These are phyloP conservation scores for Amanita pallidorosea DNA, from an alignment of 768 basidiomycete species.

Conservation along the genomic window DNA sequence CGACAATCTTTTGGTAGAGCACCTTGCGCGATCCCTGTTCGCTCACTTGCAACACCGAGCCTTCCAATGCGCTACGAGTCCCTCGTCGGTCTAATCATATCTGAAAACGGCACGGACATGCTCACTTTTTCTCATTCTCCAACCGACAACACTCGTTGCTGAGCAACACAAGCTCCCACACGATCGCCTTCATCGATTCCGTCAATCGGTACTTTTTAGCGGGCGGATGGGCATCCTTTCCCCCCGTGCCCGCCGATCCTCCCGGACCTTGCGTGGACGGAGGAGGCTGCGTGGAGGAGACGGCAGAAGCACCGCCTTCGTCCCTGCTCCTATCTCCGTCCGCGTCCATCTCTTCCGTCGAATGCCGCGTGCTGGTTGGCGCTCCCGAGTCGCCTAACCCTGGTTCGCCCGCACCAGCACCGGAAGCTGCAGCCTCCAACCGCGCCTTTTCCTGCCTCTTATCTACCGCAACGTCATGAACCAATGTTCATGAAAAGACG, in stretches of 20 bases:
- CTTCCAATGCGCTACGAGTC: constrained; percentile 41
- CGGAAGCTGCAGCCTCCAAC: constrained; percentile 20
- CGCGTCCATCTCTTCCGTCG: constrained; percentile 37
- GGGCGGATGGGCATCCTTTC: constrained; percentile 48
- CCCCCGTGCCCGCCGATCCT: constrained; percentile 6
- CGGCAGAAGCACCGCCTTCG: constrained; percentile 17
- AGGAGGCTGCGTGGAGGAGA: neutral
- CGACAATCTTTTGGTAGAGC: constrained; percentile 77
- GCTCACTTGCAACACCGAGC: constrained; percentile 59
- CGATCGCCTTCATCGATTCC: constrained; percentile 66
- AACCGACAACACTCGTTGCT: constrained; percentile 75
- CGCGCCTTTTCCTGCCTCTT: constrained; percentile 47
- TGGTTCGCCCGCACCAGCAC: constrained; percentile 8
- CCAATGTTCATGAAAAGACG: neutral
- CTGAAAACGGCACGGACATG: constrained; percentile 8
- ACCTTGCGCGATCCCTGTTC: constrained; percentile 74
- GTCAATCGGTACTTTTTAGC: constrained; percentile 70
- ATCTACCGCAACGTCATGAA: constrained; percentile 18
- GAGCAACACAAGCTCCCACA: constrained; percentile 73
- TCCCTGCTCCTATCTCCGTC: constrained; percentile 18
- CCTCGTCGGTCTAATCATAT: neutral
- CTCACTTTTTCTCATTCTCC: constrained; percentile 37
- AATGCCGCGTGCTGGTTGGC: constrained; percentile 26
- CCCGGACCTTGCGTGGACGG: neutral
- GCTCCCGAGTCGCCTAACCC: neutral